These are phyloP conservation scores for Diospyros kaki DNA, from an alignment of 148 eudicot genomes.

Conservation along the genomic window DNA sequence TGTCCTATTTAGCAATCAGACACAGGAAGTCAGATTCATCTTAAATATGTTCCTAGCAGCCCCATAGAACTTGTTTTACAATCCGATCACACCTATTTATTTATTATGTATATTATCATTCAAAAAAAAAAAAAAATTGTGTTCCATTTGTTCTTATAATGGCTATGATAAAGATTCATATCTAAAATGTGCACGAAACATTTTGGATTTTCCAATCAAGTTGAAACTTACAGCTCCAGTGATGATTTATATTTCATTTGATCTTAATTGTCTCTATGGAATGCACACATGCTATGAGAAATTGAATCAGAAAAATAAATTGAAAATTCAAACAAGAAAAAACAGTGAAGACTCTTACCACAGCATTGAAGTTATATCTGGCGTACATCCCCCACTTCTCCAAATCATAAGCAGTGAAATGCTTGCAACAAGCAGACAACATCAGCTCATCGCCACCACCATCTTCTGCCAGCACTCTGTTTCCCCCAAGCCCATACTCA, in stretches of 20 bases:
- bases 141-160: neutral
- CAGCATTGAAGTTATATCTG: constrained; percentile 85
- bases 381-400: constrained; percentile 64
- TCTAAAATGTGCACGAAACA: neutral
- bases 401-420: constrained; percentile 90
- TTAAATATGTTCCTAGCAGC: neutral
- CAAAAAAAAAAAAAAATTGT: too few relatives aligned
- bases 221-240: neutral
- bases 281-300: neutral
- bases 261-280: neutral
- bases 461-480: constrained; percentile 32
- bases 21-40: neutral
- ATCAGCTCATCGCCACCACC: constrained; percentile 44
- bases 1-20: neutral
- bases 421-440: constrained; percentile 99
- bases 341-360: constrained; percentile 34
- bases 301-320: neutral
- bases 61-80: neutral
- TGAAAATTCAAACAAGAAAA: neutral
- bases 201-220: neutral
- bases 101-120: too few relatives aligned
- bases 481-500: constrained; percentile 11
- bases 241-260: neutral
- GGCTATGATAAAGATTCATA: neutral
- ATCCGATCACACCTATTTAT: too few relatives aligned